phyloP scores from a whole-genome alignment of 2,329 filamentous ascomycete genomes.

The Xylogone sp. region DNA sequence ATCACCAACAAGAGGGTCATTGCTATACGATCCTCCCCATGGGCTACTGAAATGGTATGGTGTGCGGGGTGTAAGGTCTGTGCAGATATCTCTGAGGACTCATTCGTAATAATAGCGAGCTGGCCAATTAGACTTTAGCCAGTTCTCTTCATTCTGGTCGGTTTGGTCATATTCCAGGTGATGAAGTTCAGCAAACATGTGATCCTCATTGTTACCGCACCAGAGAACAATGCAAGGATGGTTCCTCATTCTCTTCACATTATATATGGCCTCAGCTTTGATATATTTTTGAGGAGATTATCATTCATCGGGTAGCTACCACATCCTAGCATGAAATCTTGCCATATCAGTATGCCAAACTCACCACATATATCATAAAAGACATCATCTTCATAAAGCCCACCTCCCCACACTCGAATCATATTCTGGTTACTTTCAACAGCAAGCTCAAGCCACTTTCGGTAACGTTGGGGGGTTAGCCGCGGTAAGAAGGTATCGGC shows the following conservation, averaged over 20 bases:
- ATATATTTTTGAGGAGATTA: conserved; percentile 54
- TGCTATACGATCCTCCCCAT: conserved; percentile 81
- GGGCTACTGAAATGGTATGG: conserved; percentile 39
- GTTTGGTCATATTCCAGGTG: conserved; percentile 2
- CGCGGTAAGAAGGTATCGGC: conserved; percentile 55
- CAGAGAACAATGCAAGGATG: conserved; percentile 62
- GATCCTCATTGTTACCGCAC: conserved; percentile 84
- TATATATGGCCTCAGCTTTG: conserved; percentile 54
- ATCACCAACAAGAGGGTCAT: conserved; percentile 44
- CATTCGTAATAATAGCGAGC: conserved; percentile 46
- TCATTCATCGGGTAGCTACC: conserved; percentile 68
- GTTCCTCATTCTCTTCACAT: conserved; percentile 69
- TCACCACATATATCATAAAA: conserved; percentile 77
- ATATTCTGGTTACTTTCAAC: conserved; percentile 57
- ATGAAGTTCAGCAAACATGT: conserved; percentile 32
- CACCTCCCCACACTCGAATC: conserved; percentile 67
- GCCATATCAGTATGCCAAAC: conserved; percentile 74
- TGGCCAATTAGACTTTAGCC: background rate
- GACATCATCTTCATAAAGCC: conserved; percentile 69
- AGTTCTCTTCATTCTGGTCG: background rate
- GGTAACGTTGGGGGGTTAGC: conserved; percentile 49
- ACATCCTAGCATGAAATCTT: conserved; percentile 80
- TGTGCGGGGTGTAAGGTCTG: conserved; percentile 59
- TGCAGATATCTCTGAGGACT: conserved; percentile 86
- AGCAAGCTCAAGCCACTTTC: conserved; percentile 56